Evolutionary conservation across 306 rosid species (phyloP).

Genomic region (Rubus parviflorus): DNA sequence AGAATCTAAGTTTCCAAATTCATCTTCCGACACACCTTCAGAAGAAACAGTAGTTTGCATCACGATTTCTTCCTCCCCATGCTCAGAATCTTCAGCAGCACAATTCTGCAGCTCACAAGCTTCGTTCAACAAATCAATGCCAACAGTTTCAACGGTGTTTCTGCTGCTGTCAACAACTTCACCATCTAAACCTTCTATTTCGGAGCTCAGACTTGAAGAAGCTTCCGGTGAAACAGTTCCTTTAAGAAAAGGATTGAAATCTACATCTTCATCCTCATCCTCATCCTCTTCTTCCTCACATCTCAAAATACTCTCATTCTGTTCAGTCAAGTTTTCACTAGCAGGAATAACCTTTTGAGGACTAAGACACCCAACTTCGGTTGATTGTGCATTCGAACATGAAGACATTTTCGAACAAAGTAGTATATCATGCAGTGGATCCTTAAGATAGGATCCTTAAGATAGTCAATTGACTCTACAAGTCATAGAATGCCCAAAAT

Average conservation of each 20-base stretch:
- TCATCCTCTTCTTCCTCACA: conserved; percentile 52
- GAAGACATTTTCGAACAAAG: conserved; percentile 40
- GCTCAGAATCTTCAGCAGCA: conserved; percentile 41
- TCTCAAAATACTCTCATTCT: conserved; percentile 38
- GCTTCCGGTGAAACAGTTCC: conserved; percentile 73
- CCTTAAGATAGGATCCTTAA: conserved; percentile 3
- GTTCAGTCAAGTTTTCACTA: conserved; percentile 15
- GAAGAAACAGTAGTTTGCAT: conserved; percentile 38
- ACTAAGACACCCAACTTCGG: conserved; percentile 30
- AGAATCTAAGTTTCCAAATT: conserved; percentile 27
- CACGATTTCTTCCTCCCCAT: conserved; percentile 60
- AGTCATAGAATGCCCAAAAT: neutral
- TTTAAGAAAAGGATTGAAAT: conserved; percentile 76
- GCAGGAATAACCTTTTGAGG: conserved; percentile 22
- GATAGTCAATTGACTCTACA: conserved; percentile 16
- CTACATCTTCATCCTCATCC: conserved; percentile 73
- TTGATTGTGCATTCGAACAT: conserved; percentile 39
- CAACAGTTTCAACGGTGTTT: conserved; percentile 11
- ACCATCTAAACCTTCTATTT: conserved; percentile 65
- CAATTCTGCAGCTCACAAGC: conserved; percentile 27
- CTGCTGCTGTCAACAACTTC: conserved; percentile 42
- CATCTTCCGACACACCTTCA: conserved; percentile 33
- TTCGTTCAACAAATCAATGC: conserved; percentile 29
- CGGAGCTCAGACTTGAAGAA: conserved; percentile 89
- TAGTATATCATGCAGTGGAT: conserved; percentile 13